A percentile compares a stretch with the other conserved stretches of the same genome.
phyloP scores from a whole-genome alignment of 495 filamentous ascomycete genomes.

The Lophiostoma macrostomum region DNA sequence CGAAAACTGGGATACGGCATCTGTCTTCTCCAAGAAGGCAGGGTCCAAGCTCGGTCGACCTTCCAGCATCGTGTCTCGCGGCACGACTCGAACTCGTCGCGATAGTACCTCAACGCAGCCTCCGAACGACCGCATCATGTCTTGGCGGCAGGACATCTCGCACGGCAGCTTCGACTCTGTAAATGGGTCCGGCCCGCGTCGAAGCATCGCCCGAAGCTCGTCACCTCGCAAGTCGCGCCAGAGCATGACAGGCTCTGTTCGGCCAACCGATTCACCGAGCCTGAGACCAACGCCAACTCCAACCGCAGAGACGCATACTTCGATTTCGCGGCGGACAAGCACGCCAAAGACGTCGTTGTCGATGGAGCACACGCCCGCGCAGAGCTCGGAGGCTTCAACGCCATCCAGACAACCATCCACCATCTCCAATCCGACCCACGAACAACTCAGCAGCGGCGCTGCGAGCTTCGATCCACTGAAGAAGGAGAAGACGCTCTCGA shows the following conservation, averaged over 20 bases:
- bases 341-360: slow-evolving; percentile 17
- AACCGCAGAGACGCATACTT: slow-evolving; percentile 18
- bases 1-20: slow-evolving; percentile 67
- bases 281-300: slow-evolving; percentile 34
- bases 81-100: slow-evolving; percentile 56
- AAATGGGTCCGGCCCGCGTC: slow-evolving; percentile 31
- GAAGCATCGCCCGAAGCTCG: slow-evolving; percentile 46
- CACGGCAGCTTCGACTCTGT: slow-evolving; percentile 54
- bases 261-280: slow-evolving; percentile 15
- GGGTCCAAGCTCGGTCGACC: slow-evolving; percentile 51
- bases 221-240: slow-evolving; percentile 57
- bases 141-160: slow-evolving; percentile 80
- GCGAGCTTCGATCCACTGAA: background rate
- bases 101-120: slow-evolving; percentile 55
- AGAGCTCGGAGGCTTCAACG: slow-evolving; percentile 3
- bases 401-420: background rate
- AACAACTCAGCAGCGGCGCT: background rate
- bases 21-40: slow-evolving; percentile 72
- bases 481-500: background rate
- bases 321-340: background rate
- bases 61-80: slow-evolving; percentile 56
- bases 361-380: slow-evolving; percentile 4
- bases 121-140: slow-evolving; percentile 79
- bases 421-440: background rate
- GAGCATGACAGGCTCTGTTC: slow-evolving; percentile 13